Evolutionary conservation across 2,329 filamentous ascomycete species (phyloP).

Genomic region (Fusarium avenaceum): DNA sequence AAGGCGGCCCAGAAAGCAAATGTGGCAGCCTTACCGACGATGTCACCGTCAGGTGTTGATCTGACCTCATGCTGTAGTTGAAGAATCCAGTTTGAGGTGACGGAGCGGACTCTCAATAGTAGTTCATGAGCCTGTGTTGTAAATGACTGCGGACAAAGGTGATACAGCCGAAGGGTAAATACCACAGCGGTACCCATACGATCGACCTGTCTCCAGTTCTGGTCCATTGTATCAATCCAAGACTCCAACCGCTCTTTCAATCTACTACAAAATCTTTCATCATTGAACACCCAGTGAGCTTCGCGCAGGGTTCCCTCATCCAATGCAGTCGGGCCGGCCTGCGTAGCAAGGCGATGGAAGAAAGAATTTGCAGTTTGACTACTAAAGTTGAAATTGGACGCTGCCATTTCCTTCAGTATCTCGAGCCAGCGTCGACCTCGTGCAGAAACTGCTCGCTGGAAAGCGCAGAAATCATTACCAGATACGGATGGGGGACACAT

Average conservation of each 20-base stretch:
- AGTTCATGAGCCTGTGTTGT: slow-evolving; percentile 48
- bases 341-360: slow-evolving; percentile 65
- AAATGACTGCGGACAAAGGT: slow-evolving; percentile 14
- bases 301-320: slow-evolving; percentile 56
- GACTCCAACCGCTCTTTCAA: slow-evolving; percentile 62
- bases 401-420: slow-evolving; percentile 64
- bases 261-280: slow-evolving; percentile 63
- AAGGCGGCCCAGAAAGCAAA: slow-evolving; percentile 69
- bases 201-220: slow-evolving; percentile 71
- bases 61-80: slow-evolving; percentile 62
- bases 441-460: slow-evolving; percentile 63
- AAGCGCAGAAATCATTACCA: slow-evolving; percentile 66
- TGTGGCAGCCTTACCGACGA: slow-evolving; percentile 48
- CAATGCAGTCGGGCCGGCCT: slow-evolving; percentile 64
- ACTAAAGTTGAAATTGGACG: slow-evolving; percentile 71
- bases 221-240: slow-evolving; percentile 59
- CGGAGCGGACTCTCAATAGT: slow-evolving; percentile 58
- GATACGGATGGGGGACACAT: slow-evolving; percentile 62
- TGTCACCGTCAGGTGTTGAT: slow-evolving; percentile 54
- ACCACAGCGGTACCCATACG: slow-evolving; percentile 71
- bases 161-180: slow-evolving; percentile 59
- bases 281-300: slow-evolving; percentile 63
- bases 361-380: slow-evolving; percentile 63
- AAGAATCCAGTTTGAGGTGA: slow-evolving; percentile 65
- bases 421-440: slow-evolving; percentile 63